These are phyloP conservation scores for Xylaria sp. DNA, from an alignment of 2,329 filamentous ascomycete species.

Conservation along the genomic window DNA sequence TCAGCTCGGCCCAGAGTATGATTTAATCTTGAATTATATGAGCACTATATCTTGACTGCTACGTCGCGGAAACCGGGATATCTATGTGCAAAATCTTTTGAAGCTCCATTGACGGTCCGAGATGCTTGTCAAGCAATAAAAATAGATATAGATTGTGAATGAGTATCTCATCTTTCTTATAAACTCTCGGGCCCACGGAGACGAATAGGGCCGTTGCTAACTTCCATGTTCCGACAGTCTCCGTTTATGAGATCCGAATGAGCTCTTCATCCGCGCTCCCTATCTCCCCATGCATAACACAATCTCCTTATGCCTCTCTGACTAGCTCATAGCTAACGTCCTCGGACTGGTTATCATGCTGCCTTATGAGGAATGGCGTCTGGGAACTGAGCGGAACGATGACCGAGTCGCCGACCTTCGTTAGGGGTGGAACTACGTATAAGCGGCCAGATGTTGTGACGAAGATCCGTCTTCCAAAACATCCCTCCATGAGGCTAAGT, in stretches of 20 bases:
- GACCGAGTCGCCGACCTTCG: slow-evolving; percentile 26
- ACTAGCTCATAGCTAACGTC: slow-evolving; percentile 21
- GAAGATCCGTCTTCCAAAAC: slow-evolving; percentile 23
- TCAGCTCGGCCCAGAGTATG: neutral
- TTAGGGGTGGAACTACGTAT: slow-evolving; percentile 31
- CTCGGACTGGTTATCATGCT: neutral
- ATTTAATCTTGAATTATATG: neutral
- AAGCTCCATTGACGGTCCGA: neutral
- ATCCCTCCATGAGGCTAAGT: slow-evolving; percentile 21
- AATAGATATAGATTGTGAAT: neutral
- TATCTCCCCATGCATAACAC: slow-evolving; percentile 36
- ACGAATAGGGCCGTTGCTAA: neutral
- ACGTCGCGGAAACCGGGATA: neutral
- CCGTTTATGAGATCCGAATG: slow-evolving; percentile 23
- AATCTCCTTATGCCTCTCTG: slow-evolving; percentile 33
- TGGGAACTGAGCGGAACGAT: slow-evolving; percentile 34
- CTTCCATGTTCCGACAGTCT: neutral
- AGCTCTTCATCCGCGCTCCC: slow-evolving; percentile 21
- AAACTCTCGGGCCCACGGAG: neutral
- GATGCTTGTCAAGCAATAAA: neutral
- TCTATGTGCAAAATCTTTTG: neutral
- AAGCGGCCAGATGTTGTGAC: slow-evolving; percentile 27
- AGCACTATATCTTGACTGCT: neutral
- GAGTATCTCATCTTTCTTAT: neutral
- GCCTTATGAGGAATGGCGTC: slow-evolving; percentile 30